Base-by-base conservation (phyloP, 2,329 filamentous ascomycete species). In the Aphanocladium album region DNA sequence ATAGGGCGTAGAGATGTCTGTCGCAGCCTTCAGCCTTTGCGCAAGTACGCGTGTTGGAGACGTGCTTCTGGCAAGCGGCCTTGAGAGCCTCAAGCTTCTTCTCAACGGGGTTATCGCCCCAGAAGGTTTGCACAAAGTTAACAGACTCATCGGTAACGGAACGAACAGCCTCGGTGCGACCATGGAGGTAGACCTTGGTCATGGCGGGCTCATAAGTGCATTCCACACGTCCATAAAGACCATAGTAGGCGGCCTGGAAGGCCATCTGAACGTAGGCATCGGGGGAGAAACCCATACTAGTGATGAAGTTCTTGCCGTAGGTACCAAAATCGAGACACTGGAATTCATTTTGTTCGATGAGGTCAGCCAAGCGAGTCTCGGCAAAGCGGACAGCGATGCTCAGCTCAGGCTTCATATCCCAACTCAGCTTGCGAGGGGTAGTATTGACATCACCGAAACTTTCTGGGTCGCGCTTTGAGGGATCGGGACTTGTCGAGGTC, bases 251-350 rank as follows among this genome's bases (percentile, higher is more conserved):
- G 5, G 93, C 93, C 74, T 99, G 95, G 78, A 97, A 97, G 0
- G 95, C 95, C 93, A 99, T 98, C 74, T 99, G 95, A 21, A 99
- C 90, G 71, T 96, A 99, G 0, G 95, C 95, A 72, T 98, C 95
- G 0, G 95, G 93, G 0, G 93, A 98, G 75, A 98, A 96, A 8
- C 93, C 93, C 88, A 96, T 96, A 0, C 89, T 91, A 0, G 92
- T 98, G 75, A 99, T 97, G 71, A 97, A 97, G 74, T 95, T 96
- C 80, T 97, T 97, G 66, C 95, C 95, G 68, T 96, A 99, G 25
- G 88, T 85, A 53, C 80, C 78, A 67, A 98, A 98, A 67, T 98
- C 93, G 5, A 98, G 81, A 14, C 92, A 96, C 64, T 92, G 84
- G 68, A 98, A 97, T 74, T 99, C 95, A 69, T 97, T 96, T 73